phyloP scores from a whole-genome alignment of 176 grass and related monocot genomes.

The Triticum urartu region DNA sequence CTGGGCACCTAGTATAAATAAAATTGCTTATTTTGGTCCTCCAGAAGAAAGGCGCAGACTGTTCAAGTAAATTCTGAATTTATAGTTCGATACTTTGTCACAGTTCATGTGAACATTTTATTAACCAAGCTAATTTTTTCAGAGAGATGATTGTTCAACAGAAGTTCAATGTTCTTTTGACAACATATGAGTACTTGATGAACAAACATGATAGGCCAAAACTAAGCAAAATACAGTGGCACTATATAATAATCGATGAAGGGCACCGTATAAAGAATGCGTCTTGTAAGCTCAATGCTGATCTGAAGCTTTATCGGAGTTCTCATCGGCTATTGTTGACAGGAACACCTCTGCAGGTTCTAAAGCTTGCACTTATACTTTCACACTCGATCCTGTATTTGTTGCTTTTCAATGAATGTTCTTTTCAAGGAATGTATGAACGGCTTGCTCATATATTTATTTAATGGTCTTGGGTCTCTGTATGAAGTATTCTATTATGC shows the following conservation, averaged over 20 bases:
- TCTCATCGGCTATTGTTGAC: constrained; percentile 90
- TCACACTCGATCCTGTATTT: not conserved
- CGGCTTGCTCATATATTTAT: constrained; percentile 15
- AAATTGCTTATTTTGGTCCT: constrained; percentile 94
- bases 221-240: constrained; percentile 98
- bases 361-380: constrained; percentile 24
- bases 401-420: constrained; percentile 32
- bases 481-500: not conserved
- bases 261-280: constrained; percentile 99
- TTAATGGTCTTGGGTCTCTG: constrained; percentile 20
- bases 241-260: constrained; percentile 99
- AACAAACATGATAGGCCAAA: constrained; percentile 99
- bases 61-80: constrained; percentile 75
- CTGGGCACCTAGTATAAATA: constrained; percentile 97
- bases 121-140: constrained; percentile 44
- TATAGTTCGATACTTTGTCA: constrained; percentile 19
- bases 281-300: constrained; percentile 98
- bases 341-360: constrained; percentile 96
- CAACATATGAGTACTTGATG: constrained; percentile 99
- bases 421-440: constrained; percentile 34
- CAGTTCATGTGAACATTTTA: constrained; percentile 15
- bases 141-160: constrained; percentile 99
- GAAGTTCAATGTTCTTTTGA: constrained; percentile 98
- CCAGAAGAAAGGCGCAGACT: constrained; percentile 95
- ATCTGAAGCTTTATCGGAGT: constrained; percentile 93